Evolutionary conservation across 1,139 yeast species (phyloP).

Genomic region (Meyerozyma athensensis): DNA sequence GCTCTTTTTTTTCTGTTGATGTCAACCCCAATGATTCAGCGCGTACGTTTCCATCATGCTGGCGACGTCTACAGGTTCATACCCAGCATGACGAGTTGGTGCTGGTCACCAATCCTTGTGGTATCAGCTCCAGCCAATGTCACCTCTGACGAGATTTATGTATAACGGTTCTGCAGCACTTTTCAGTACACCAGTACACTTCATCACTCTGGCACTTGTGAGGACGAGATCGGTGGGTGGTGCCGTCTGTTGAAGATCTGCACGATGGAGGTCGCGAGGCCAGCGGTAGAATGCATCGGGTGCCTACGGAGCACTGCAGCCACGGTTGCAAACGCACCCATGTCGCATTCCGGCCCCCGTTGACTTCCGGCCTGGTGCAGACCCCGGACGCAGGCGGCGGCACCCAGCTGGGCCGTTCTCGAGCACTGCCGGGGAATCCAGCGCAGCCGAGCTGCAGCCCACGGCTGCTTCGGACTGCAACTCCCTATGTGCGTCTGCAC

Average conservation of each 20-base stretch:
- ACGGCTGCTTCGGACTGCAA: too few species aligned
- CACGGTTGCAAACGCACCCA: conserved; percentile 1
- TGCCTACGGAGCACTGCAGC: background rate
- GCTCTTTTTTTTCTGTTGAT: too few species aligned
- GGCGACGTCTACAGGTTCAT: background rate
- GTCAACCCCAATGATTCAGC: background rate
- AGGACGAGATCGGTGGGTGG: background rate
- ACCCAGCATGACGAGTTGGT: background rate
- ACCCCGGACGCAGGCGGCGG: background rate
- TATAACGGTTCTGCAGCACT: background rate
- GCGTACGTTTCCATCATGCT: background rate
- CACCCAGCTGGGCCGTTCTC: background rate
- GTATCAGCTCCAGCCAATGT: too few species aligned
- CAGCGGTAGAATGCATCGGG: conserved; percentile 1
- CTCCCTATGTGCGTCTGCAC: too few species aligned
- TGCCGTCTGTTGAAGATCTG: background rate
- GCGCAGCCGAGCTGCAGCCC: too few species aligned
- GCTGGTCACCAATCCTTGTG: too few species aligned
- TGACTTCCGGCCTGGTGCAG: background rate
- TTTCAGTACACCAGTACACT: conserved; percentile 4
- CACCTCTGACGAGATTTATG: background rate
- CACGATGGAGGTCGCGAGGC: too few species aligned
- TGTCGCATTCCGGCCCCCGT: conserved; percentile 3
- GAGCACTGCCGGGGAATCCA: background rate
- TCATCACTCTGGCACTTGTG: background rate